phyloP scores from a whole-genome alignment of 768 basidiomycete species.

The Gloeopeniophorella convolvens region DNA sequence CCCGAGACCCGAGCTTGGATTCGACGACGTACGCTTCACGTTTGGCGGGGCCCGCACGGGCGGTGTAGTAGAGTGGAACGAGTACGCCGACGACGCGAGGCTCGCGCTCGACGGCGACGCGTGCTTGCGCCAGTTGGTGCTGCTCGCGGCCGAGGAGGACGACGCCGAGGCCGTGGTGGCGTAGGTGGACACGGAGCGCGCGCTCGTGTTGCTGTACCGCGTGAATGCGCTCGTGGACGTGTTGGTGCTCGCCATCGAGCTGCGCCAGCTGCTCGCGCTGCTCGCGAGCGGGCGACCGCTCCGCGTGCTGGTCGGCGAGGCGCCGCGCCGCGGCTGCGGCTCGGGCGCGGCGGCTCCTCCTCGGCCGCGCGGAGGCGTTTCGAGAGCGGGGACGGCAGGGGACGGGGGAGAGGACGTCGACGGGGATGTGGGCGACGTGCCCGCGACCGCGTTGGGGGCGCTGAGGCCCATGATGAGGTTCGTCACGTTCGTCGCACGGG shows the following conservation, averaged over 20 bases:
- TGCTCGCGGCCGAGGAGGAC: slow-evolving; percentile 54
- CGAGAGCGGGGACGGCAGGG: not conserved
- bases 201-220: slow-evolving; percentile 63
- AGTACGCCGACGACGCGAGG: slow-evolving; percentile 4
- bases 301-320: slow-evolving; percentile 53
- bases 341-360: not conserved
- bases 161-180: slow-evolving; percentile 78
- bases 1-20: not conserved
- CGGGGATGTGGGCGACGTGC: too few species aligned
- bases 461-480: slow-evolving; percentile 62
- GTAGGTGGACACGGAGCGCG: slow-evolving; percentile 68
- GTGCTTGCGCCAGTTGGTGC: slow-evolving; percentile 53
- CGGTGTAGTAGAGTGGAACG: slow-evolving; percentile 3
- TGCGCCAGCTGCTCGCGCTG: slow-evolving; percentile 70
- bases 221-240: slow-evolving; percentile 71
- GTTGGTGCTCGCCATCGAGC: slow-evolving; percentile 64
- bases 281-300: slow-evolving; percentile 47
- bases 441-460: slow-evolving; percentile 18
- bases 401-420: not conserved
- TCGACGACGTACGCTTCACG: slow-evolving; percentile 66
- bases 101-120: slow-evolving; percentile 1
- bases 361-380: not conserved
- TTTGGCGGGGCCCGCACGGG: slow-evolving; percentile 37
- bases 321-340: slow-evolving; percentile 20
- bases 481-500: slow-evolving; percentile 73